Percentiles rank a stretch among this genome's conserved stretches.
phyloP scores from a whole-genome alignment of 805 yeast genomes.

The Isabelozyma rhagii region DNA sequence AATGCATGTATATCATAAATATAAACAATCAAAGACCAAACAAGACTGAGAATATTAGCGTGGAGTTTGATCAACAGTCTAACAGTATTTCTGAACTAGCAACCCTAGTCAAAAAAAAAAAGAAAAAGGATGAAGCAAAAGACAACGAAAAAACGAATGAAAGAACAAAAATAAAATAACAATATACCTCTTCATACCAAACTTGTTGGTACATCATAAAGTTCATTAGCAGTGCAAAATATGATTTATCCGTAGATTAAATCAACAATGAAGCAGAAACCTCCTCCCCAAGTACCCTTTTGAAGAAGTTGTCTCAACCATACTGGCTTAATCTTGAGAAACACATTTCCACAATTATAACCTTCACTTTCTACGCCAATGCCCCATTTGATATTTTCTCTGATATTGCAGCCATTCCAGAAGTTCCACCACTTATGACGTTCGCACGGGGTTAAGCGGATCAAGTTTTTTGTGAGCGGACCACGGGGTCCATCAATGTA shows the following conservation, averaged over 20 bases:
- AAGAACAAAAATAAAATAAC: too few relatives aligned
- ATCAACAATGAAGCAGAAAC: constrained; percentile 54
- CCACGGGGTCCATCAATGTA: constrained; percentile 94
- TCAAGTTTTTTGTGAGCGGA: constrained; percentile 75
- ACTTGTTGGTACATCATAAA: background rate
- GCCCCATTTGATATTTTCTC: constrained; percentile 74
- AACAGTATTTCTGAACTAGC: too few relatives aligned
- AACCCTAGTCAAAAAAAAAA: background rate
- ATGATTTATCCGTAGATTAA: constrained; percentile 39
- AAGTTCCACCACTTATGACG: constrained; percentile 91
- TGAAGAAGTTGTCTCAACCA: constrained; percentile 49
- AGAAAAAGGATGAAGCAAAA: background rate
- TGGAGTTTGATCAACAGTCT: background rate
- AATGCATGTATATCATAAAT: background rate
- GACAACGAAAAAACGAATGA: background rate
- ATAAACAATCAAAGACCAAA: background rate
- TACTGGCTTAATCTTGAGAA: constrained; percentile 50
- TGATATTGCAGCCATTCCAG: constrained; percentile 75
- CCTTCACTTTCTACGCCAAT: constrained; percentile 88
- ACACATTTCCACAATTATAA: constrained; percentile 70
- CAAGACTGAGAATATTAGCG: background rate
- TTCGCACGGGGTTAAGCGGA: constrained; percentile 73
- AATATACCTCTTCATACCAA: too few relatives aligned
- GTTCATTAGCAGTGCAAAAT: background rate
- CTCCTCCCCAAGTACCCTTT: constrained; percentile 59